Base-by-base conservation (phyloP, 2,329 filamentous ascomycete species). In the Colletotrichum godetiae region DNA sequence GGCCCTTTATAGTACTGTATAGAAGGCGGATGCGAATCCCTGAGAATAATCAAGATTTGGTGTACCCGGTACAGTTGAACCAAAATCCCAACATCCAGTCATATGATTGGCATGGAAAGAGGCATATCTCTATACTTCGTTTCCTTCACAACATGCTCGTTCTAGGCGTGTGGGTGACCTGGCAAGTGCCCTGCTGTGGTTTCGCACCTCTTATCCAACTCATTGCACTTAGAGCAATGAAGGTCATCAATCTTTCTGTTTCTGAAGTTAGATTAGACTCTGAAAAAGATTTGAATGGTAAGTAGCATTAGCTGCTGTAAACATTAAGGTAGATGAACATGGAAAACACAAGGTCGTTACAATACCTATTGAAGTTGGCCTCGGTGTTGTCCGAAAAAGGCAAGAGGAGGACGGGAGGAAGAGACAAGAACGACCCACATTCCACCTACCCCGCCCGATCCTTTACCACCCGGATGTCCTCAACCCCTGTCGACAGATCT, bases 371-470 rank as follows among this genome's bases (percentile, higher is more conserved):
- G 27, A 31, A 19, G 19, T 33, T 27, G 24, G 27, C 60, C 15
- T 31, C 24, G 46, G 60, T 35, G 27, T 29, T 35, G 27, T 70
- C 55, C 55, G 37, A 70, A 66, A 55, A 59, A n/a, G 67, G 67
- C 61, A 70, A 66, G 61, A 42, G 35, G 15, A 31, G 31, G 46
- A 22, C 61, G 65, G 58, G 61, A 33, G 35, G 15, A 31, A 52
- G 46, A 22, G 19, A 15, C 15, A 4, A n/a, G 4, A 61, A 19
- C 10, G 61, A 42, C 55, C 37, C 27, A 35, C 29, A 15, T 24
- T 22, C 42, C 8, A 22, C 35, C 15, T 19, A 22, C 37, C 64
- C 37, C 55, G 13, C 55, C 37, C 24, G 24, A 66, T n/a, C 29
- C 22, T 57, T 11, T 15, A 13, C 22, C 53, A 53, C 53, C 53